Evolutionary conservation across 2,329 filamentous ascomycete genomes (phyloP), one percentile per base, ranked within the genome.

Genomic region (Paradendryphiella salina): DNA sequence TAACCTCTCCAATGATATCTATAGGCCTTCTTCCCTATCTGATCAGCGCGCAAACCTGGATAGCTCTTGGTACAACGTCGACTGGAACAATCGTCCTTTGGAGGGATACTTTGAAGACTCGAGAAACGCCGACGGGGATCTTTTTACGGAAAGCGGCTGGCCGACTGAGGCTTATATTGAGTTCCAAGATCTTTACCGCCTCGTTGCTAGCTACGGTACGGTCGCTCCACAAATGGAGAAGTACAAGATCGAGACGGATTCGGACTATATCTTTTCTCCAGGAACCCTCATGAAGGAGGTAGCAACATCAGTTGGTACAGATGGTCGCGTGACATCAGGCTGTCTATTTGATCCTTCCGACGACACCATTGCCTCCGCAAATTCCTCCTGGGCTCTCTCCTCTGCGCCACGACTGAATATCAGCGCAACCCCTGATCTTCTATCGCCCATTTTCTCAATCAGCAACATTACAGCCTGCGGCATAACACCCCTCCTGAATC

Each of bases 161-260:
- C 85, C 85, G 0, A 80, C 79, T n/a, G 80, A 83, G 57, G 76
- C 78, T 15, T 84, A 79, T 57, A 69, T 86, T 28, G 81, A 84
- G 57, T 76, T 85, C 36, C 73, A 75, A 1, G 72, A 77, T 38
- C 75, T 76, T n/a, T 78, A 78, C 56, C 76, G 85, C 26, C 59
- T 87, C 2, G 61, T 87, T 2, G 66, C 82, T 7, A 77, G 78
- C 31, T 84, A 82, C 64, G 84, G 84, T 1, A 73, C 65, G 0
- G 66, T 86, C 4, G 84, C 85, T 63, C 70, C 81, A 2, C 81
- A 85, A 47, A 80, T 87, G 75, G 56, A 64, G 8, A 66, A 60
- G 2, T 87, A 87, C 62, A 76, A 86, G 57, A 75, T 80, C n/a
- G 67, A 64, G 2, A 72, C 61, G n/a, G 83, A 86, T 60, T 61